These are phyloP conservation scores for Monosporascus sp. DNA, from an alignment of 2,329 filamentous ascomycete species.

Conservation along the genomic window DNA sequence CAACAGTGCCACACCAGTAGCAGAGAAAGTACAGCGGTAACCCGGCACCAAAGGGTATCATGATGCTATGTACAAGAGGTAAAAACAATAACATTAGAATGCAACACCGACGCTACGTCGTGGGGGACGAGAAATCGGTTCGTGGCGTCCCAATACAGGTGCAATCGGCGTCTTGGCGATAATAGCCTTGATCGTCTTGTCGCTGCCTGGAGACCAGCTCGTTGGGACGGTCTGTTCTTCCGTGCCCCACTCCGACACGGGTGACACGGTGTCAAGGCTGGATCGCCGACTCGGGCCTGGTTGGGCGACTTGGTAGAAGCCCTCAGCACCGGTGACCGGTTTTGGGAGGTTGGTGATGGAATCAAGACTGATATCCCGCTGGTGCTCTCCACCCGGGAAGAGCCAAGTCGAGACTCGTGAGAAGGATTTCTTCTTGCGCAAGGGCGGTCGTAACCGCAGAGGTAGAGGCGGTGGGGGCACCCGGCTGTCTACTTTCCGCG, in stretches of 20 bases:
- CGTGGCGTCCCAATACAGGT: conserved; percentile 19
- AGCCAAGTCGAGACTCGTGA: conserved; percentile 58
- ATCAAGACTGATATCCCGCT: conserved; percentile 39
- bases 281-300: conserved; percentile 27
- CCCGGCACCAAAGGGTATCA: neutral
- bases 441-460: conserved; percentile 52
- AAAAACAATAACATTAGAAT: conserved; percentile 30
- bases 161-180: conserved; percentile 26
- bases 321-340: conserved; percentile 46
- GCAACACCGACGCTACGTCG: conserved; percentile 44
- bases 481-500: conserved; percentile 30
- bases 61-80: conserved; percentile 10
- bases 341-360: conserved; percentile 52
- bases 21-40: neutral
- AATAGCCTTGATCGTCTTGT: conserved; percentile 35
- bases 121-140: conserved; percentile 22
- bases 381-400: conserved; percentile 31
- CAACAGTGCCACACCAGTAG: neutral
- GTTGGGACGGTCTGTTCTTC: conserved; percentile 41
- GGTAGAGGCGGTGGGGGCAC: conserved; percentile 52
- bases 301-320: conserved; percentile 54
- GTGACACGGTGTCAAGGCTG: conserved; percentile 43
- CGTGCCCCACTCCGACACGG: conserved; percentile 47
- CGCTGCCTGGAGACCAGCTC: conserved; percentile 45
- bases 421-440: conserved; percentile 65